Conservation (phyloP, 2,329 filamentous ascomycete genomes). For the Diplodia intermedia region DNA sequence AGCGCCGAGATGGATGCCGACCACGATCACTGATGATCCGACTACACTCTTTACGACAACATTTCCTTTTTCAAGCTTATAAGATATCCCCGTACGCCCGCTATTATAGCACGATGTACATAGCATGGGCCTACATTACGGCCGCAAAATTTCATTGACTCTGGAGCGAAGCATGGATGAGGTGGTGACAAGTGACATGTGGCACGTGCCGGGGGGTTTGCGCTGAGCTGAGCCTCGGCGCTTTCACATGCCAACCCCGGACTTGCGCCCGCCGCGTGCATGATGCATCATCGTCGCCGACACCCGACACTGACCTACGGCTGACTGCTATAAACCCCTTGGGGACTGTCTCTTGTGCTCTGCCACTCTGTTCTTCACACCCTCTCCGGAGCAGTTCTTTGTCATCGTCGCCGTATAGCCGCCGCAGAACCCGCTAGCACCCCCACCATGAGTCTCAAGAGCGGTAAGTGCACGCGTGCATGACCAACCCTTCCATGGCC, state of each 20-base stretch:
- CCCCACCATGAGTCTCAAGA: slow-evolving; percentile 72
- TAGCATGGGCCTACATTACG: slow-evolving; percentile 19
- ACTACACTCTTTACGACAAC: slow-evolving; percentile 16
- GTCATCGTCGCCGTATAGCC: not conserved
- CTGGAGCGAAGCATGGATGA: not conserved
- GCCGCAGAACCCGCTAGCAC: slow-evolving; percentile 6
- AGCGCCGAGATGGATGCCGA: slow-evolving; percentile 28
- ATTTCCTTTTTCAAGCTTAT: slow-evolving; percentile 8
- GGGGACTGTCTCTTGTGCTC: slow-evolving; percentile 1
- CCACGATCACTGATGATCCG: slow-evolving; percentile 24
- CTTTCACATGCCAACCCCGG: slow-evolving; percentile 32
- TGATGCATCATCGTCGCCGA: slow-evolving; percentile 26
- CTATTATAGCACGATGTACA: slow-evolving; percentile 17
- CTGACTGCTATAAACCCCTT: slow-evolving; percentile 30
- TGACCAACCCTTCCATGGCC: slow-evolving; percentile 9
- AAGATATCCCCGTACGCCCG: slow-evolving; percentile 18
- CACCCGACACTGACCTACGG: slow-evolving; percentile 14
- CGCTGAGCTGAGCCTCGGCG: slow-evolving; percentile 22
- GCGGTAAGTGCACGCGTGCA: slow-evolving; percentile 59
- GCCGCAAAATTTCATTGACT: slow-evolving; percentile 24
- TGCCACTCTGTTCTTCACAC: not conserved
- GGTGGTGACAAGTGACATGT: slow-evolving; percentile 9
- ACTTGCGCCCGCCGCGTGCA: slow-evolving; percentile 26
- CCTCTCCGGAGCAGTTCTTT: not conserved
- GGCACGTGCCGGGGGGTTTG: not conserved